Conservation (phyloP, 805 yeast species). For the Ogataea allantospora region DNA sequence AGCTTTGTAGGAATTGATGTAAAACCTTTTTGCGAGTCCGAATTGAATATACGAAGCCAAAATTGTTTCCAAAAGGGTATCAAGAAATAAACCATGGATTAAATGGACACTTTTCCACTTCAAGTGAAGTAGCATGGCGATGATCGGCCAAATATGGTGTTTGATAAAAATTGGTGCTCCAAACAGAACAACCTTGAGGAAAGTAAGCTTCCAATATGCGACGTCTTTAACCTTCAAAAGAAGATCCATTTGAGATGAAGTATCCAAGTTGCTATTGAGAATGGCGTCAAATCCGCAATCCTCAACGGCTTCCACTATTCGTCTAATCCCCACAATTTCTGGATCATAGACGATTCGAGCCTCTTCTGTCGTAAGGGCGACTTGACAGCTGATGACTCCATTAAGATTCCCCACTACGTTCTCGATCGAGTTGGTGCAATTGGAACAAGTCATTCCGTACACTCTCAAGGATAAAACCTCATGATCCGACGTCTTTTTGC, state of each 20-base stretch:
- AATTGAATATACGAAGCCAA: conserved; percentile 63
- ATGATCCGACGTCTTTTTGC: conserved; percentile 8
- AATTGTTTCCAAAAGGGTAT: conserved; percentile 57
- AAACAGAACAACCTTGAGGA: conserved; percentile 48
- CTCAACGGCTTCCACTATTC: conserved; percentile 51
- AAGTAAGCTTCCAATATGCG: conserved; percentile 61
- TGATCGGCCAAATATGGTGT: conserved; percentile 47
- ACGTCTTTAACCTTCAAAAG: conserved; percentile 72
- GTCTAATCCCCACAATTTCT: conserved; percentile 57
- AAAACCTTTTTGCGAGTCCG: conserved; percentile 65
- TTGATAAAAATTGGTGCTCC: conserved; percentile 63
- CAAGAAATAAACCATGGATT: conserved; percentile 60
- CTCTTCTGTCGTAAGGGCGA: conserved; percentile 52
- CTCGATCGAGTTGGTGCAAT: conserved; percentile 52
- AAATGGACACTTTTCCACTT: conserved; percentile 16
- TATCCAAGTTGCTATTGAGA: conserved; percentile 49
- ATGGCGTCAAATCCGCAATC: conserved; percentile 54
- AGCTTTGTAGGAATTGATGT: conserved; percentile 62
- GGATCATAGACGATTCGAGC: conserved; percentile 55
- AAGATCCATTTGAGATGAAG: conserved; percentile 64
- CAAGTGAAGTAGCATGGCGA: conserved; percentile 23
- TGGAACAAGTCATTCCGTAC: conserved; percentile 62
- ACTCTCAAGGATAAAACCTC: conserved; percentile 36
- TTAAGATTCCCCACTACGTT: conserved; percentile 39
- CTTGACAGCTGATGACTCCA: conserved; percentile 51